Percentiles rank a stretch among this genome's conserved stretches.
Evolutionary conservation across 257 asterid genomes (phyloP).

Genomic region (Ocimum tenuiflorum): DNA sequence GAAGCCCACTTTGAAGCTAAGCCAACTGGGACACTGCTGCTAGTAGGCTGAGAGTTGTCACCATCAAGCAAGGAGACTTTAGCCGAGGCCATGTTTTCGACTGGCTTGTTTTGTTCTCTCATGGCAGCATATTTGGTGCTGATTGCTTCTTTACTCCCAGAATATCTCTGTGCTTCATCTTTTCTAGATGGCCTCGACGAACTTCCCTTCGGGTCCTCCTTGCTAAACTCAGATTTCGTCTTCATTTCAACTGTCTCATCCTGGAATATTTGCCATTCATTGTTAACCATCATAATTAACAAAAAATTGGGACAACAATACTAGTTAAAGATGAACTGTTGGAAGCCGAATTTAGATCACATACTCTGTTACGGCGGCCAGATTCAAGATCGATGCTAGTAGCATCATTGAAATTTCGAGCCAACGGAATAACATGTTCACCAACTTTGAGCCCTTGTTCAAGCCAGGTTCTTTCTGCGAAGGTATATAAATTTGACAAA

Average conservation of each 20-base stretch:
- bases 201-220: constrained; percentile 54
- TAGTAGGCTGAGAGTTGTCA: constrained; percentile 33
- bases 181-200: constrained; percentile 58
- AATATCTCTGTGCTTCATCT: constrained; percentile 46
- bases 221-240: constrained; percentile 29
- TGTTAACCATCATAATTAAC: neutral
- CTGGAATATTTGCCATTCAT: constrained; percentile 27
- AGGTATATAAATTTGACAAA: constrained; percentile 13
- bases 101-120: constrained; percentile 66
- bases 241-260: constrained; percentile 48
- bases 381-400: constrained; percentile 66
- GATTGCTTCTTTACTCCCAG: constrained; percentile 76
- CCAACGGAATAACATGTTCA: constrained; percentile 93
- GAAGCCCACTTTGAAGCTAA: constrained; percentile 90
- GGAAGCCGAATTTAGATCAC: constrained; percentile 18
- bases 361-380: constrained; percentile 47
- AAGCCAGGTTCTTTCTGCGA: constrained; percentile 76
- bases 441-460: constrained; percentile 93
- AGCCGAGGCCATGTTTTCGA: constrained; percentile 52
- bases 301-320: neutral
- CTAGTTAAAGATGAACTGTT: neutral
- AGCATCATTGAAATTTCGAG: constrained; percentile 78
- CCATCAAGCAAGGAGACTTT: constrained; percentile 71
- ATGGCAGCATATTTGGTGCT: constrained; percentile 75
- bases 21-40: constrained; percentile 36